A percentile compares a stretch with the other conserved stretches of the same genome.
phyloP scores from a whole-genome alignment of 768 basidiomycete genomes.

The Podaxis mareebaensis region DNA sequence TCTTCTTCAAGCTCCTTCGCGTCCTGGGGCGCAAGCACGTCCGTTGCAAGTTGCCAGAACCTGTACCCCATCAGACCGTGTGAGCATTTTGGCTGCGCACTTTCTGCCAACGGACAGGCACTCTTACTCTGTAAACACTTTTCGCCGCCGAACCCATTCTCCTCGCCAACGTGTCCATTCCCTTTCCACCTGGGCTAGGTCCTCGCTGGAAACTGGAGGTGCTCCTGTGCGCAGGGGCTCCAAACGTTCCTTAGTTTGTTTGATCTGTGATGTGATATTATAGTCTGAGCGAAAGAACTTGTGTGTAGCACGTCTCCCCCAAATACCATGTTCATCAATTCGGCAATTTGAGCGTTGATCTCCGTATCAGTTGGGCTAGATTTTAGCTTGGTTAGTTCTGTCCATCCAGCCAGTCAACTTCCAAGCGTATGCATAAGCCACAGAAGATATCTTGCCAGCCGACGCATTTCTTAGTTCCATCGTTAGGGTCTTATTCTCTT shows the following conservation, averaged over 20 bases:
- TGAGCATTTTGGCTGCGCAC: slow-evolving; percentile 14
- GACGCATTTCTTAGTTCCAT: slow-evolving; percentile 51
- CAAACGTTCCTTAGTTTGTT: slow-evolving; percentile 49
- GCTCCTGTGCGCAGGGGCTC: slow-evolving; percentile 67
- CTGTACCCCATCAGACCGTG: slow-evolving; percentile 36
- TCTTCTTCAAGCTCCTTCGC: slow-evolving; percentile 68
- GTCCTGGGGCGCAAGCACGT: slow-evolving; percentile 67
- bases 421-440: slow-evolving; percentile 19
- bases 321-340: slow-evolving; percentile 51
- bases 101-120: slow-evolving; percentile 9
- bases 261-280: slow-evolving; percentile 40
- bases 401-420: slow-evolving; percentile 19
- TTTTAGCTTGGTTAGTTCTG: slow-evolving; percentile 69
- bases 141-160: slow-evolving; percentile 79
- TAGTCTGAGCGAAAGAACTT: slow-evolving; percentile 14
- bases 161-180: slow-evolving; percentile 82
- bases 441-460: slow-evolving; percentile 36
- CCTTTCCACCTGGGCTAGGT: slow-evolving; percentile 63
- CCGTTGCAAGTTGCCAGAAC: slow-evolving; percentile 73
- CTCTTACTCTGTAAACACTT: slow-evolving; percentile 73
- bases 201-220: slow-evolving; percentile 68
- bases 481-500: slow-evolving; percentile 54
- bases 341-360: slow-evolving; percentile 54
- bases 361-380: slow-evolving; percentile 70
- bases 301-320: slow-evolving; percentile 6